Base-by-base conservation (phyloP, 2,329 filamentous ascomycete species). In the Fusarium pininemorale region DNA sequence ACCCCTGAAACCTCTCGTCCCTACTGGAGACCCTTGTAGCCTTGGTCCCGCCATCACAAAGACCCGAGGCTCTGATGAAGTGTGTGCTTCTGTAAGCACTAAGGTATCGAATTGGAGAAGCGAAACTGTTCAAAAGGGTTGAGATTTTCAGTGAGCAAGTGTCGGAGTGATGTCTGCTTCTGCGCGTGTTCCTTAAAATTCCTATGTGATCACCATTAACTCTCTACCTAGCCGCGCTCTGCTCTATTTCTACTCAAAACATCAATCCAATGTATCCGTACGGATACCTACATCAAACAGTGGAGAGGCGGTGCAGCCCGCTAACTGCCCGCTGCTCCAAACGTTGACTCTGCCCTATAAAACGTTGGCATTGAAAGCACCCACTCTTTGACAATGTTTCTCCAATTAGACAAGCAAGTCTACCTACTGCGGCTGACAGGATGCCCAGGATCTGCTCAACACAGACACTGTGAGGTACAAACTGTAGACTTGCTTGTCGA, bases 301-400 rank as follows among this genome's bases (percentile, higher is more conserved):
- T 66, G 54, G 67, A 64, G 66, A 53, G 68, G 72, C 68, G 60
- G 71, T 66, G 68, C 72, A 74, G 48, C 44, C 58, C 53, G 51
- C 45, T 37, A 56, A 56, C 53, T 58, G 58, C 47, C 44, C n/a
- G n/a, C 42, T 59, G 26, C 57, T 45, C 38, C 20, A 58, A 47
- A 39, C 58, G 60, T 67, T 37, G 42, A 51, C 26, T 68, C 72
- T 74, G 72, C 72, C 72, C 72, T 75, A 75, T 73, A 66, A 73
- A 75, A 70, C 65, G 58, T 44, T 70, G 58, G 35, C 41, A 65
- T 53, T 42, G 14, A 32, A 42, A 63, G 44, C 42, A 70, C 30
- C 72, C 59, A 66, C 48, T 30, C 28, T 41, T 54, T 66, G 18
- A 12, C 26, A 13, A 20, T 50, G 32, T 30, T 41, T 45, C 48